Conservation (phyloP, 495 filamentous ascomycete genomes). For the Cercophora scortea region DNA sequence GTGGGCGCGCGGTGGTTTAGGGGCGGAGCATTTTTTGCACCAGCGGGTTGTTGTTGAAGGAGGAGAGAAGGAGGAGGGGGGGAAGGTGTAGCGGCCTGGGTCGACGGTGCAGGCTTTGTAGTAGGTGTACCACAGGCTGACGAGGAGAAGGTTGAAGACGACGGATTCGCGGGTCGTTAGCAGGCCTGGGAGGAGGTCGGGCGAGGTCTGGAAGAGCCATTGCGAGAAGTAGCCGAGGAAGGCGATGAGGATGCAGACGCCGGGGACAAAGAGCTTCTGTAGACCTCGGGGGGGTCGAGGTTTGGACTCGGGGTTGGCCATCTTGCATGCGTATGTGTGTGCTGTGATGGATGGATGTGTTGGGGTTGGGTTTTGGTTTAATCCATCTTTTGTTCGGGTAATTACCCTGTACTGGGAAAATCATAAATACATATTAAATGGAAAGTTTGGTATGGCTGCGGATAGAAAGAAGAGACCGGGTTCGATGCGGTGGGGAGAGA, state of each 20-base stretch:
- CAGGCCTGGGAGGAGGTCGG: conserved; percentile 58
- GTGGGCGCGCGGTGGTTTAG: conserved; percentile 82
- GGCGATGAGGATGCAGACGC: conserved; percentile 58
- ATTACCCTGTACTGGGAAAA: too few species aligned
- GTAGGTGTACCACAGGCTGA: conserved; percentile 74
- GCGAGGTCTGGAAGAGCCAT: conserved; percentile 56
- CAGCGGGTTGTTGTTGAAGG: conserved; percentile 38
- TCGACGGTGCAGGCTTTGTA: conserved; percentile 67
- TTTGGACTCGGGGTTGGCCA: conserved; percentile 15
- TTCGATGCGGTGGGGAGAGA: too few species aligned
- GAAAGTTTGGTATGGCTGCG: too few species aligned
- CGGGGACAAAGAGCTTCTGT: conserved; percentile 53
- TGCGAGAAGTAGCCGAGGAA: conserved; percentile 85
- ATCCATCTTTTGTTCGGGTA: too few species aligned
- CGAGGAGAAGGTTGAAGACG: conserved; percentile 67
- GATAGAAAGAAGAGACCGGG: too few species aligned
- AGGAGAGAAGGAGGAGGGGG: conserved; percentile 11
- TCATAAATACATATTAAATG: too few species aligned
- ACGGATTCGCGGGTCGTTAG: conserved; percentile 52
- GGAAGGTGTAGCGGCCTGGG: conserved; percentile 54
- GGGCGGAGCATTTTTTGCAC: conserved; percentile 80
- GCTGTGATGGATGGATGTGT: too few species aligned
- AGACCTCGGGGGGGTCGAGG: conserved; percentile 20
- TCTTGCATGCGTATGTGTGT: not conserved
- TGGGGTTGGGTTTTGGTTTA: too few species aligned